Conservation (phyloP, 345 rosid species). For the Populus pruinosa region DNA sequence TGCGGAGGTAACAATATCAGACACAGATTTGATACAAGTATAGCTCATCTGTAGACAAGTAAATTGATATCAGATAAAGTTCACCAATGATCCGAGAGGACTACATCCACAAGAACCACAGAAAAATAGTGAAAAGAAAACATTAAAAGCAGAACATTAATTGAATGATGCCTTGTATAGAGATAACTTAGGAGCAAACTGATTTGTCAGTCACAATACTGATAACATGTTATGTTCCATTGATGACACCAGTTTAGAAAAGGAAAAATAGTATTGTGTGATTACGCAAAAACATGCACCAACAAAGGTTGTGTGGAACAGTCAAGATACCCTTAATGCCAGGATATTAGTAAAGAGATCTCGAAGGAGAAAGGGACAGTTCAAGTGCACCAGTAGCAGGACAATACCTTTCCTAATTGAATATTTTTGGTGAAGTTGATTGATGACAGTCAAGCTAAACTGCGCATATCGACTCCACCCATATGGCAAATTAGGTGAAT, state of each 20-base stretch:
- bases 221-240: not conserved
- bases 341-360: not conserved
- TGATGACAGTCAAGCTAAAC: conserved; percentile 37
- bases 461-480: conserved; percentile 52
- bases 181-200: not conserved
- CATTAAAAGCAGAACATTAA: not conserved
- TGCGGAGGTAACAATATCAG: not conserved
- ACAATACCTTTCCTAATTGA: conserved; percentile 35
- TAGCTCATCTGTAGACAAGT: not conserved
- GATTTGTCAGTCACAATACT: not conserved
- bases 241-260: not conserved
- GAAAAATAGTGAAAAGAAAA: not conserved
- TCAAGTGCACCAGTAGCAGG: not conserved
- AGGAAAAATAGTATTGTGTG: not conserved
- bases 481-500: conserved; percentile 34
- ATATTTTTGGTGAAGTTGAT: conserved; percentile 36
- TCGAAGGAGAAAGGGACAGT: not conserved
- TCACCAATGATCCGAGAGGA: not conserved
- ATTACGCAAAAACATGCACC: not conserved
- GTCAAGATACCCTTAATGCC: not conserved
- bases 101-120: not conserved
- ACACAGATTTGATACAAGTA: not conserved
- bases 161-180: not conserved
- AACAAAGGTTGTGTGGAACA: not conserved
- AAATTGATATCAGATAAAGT: not conserved